These are phyloP conservation scores for Euphrasia confusa DNA, from an alignment of 257 asterid species.

Conservation along the genomic window DNA sequence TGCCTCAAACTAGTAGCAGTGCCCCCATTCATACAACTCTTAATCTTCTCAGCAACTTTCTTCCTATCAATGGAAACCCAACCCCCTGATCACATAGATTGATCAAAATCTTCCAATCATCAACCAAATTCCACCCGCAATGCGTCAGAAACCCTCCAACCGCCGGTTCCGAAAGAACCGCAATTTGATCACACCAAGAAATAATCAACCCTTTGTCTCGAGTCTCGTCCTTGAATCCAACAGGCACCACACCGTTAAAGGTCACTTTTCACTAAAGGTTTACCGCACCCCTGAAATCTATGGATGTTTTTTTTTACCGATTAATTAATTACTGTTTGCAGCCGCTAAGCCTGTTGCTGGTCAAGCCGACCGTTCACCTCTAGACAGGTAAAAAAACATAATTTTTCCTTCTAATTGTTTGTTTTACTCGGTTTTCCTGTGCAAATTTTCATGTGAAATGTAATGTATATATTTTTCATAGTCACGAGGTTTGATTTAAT, in stretches of 20 bases:
- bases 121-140: slow-evolving; percentile 60
- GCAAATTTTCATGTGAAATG: neutral
- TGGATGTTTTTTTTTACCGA: no score
- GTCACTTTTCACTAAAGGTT: no score
- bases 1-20: neutral
- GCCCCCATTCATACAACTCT: slow-evolving; percentile 11
- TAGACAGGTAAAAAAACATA: slow-evolving; percentile 32
- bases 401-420: no score
- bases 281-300: no score
- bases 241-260: slow-evolving; percentile 33
- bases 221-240: slow-evolving; percentile 31
- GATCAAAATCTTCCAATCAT: no score
- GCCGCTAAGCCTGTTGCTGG: slow-evolving; percentile 31
- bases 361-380: slow-evolving; percentile 30
- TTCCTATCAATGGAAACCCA: slow-evolving; percentile 17
- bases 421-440: neutral
- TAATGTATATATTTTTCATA: no score
- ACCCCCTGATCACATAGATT: slow-evolving; percentile 19
- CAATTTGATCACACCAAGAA: slow-evolving; percentile 49
- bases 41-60: slow-evolving; percentile 30
- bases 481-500: no score
- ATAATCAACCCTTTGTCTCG: slow-evolving; percentile 35
- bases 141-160: slow-evolving; percentile 55
- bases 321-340: slow-evolving; percentile 18
- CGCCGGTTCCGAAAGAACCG: slow-evolving; percentile 33